Evolutionary conservation across 1,284 basidiomycete genomes (phyloP).

Genomic region (Singerocomus rubriflavus): DNA sequence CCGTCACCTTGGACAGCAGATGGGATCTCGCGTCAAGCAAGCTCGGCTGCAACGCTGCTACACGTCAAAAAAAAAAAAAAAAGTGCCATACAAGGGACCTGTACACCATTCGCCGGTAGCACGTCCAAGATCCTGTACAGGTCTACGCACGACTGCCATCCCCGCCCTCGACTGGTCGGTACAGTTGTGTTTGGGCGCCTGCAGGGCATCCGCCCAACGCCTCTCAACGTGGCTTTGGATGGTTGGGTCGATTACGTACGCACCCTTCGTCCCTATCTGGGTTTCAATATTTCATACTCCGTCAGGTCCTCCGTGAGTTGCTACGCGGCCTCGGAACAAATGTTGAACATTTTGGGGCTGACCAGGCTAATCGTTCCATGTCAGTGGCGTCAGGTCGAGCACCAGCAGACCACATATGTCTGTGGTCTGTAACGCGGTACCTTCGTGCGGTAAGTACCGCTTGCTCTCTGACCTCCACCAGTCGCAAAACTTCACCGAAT

Average conservation of each 20-base stretch:
- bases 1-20: slow-evolving; percentile 5
- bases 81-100: slow-evolving; percentile 19
- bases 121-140: background rate
- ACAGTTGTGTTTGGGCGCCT: background rate
- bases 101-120: background rate
- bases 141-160: background rate
- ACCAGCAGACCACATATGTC: slow-evolving; percentile 30
- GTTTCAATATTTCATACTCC: slow-evolving; percentile 16
- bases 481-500: slow-evolving; percentile 13
- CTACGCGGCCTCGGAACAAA: slow-evolving; percentile 30
- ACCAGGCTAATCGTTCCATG: slow-evolving; percentile 24
- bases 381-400: slow-evolving; percentile 29
- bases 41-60: slow-evolving; percentile 12
- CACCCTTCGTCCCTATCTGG: slow-evolving; percentile 10
- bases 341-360: slow-evolving; percentile 10
- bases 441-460: slow-evolving; percentile 20
- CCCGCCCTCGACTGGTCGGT: background rate
- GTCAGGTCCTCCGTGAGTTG: slow-evolving; percentile 30
- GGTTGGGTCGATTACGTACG: slow-evolving; percentile 7
- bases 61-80: slow-evolving; percentile 19
- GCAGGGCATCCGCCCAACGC: background rate
- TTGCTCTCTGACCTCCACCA: slow-evolving; percentile 5
- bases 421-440: slow-evolving; percentile 26
- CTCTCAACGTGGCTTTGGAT: too few relatives aligned
- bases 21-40: slow-evolving; percentile 20